These are phyloP conservation scores for Graphilbum ipis-grandicollis DNA, from an alignment of 2,329 filamentous ascomycete genomes.

Conservation along the genomic window DNA sequence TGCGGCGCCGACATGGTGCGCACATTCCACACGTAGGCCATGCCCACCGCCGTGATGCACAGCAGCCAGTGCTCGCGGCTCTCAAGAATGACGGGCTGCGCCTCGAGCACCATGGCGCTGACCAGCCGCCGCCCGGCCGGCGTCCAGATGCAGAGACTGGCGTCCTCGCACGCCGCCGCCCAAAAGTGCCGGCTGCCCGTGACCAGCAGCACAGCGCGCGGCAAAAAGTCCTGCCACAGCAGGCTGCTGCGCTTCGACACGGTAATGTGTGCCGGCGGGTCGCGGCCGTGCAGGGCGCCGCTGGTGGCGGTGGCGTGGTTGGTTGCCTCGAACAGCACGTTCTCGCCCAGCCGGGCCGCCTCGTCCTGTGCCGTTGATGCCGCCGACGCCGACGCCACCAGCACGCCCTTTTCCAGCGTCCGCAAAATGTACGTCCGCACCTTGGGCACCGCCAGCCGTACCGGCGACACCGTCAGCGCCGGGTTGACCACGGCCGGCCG, in stretches of 20 bases:
- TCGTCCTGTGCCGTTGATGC: conserved; percentile 30
- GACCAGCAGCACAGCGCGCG: conserved; percentile 70
- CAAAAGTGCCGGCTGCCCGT: conserved; percentile 85
- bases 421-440: conserved; percentile 69
- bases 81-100: conserved; percentile 87
- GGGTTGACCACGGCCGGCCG: conserved; percentile 78
- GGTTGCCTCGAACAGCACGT: conserved; percentile 73
- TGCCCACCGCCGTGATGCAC: conserved; percentile 72
- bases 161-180: conserved; percentile 86
- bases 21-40: conserved; percentile 89
- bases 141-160: conserved; percentile 78
- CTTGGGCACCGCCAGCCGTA: conserved; percentile 75
- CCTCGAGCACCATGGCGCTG: conserved; percentile 73
- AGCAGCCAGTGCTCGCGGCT: conserved; percentile 79
- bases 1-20: conserved; percentile 69
- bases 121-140: conserved; percentile 74
- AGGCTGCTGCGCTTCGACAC: conserved; percentile 64
- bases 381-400: conserved; percentile 14
- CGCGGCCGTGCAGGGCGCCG: conserved; percentile 39
- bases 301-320: conserved; percentile 45
- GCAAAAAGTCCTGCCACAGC: conserved; percentile 89
- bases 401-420: conserved; percentile 52
- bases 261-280: conserved; percentile 64
- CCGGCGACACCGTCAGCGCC: conserved; percentile 61
- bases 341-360: conserved; percentile 45